Evolutionary conservation across 2,329 filamentous ascomycete species (phyloP).

Genomic region (Lachnum nothofagi): DNA sequence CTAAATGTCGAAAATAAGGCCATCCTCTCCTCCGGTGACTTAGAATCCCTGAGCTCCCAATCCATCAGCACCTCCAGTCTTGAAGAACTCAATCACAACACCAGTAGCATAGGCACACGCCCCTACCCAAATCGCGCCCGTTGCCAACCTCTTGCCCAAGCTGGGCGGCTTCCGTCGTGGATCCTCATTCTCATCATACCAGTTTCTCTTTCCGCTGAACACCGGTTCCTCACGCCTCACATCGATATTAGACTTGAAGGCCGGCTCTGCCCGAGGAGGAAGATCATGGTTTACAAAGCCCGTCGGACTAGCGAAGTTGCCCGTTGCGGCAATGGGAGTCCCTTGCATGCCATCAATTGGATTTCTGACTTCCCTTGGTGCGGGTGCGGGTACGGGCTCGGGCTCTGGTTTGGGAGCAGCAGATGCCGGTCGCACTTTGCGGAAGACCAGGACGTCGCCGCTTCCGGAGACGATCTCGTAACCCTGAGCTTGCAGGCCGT

Average conservation of each 20-base stretch:
- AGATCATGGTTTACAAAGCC: conserved; percentile 60
- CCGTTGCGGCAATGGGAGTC: conserved; percentile 39
- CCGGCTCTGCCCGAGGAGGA: conserved; percentile 33
- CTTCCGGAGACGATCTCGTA: conserved; percentile 63
- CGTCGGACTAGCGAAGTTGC: conserved; percentile 59
- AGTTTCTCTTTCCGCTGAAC: conserved; percentile 39
- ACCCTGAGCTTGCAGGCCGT: conserved; percentile 52
- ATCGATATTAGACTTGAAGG: conserved; percentile 42
- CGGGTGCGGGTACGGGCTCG: conserved; percentile 35
- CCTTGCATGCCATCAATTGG: conserved; percentile 47
- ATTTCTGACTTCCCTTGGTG: conserved; percentile 44
- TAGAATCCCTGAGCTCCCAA: conserved; percentile 32
- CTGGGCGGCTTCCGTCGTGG: conserved; percentile 35
- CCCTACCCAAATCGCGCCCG: conserved; percentile 51
- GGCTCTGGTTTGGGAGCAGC: conserved; percentile 14
- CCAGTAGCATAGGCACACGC: conserved; percentile 55
- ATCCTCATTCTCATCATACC: conserved; percentile 23
- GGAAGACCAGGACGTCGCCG: conserved; percentile 61
- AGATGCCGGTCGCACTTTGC: conserved; percentile 48
- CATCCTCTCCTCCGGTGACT: neutral
- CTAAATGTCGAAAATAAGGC: too few species aligned
- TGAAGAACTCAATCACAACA: conserved; percentile 54
- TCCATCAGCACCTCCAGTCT: conserved; percentile 43
- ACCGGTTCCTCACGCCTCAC: conserved; percentile 44
- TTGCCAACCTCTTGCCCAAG: conserved; percentile 44